Evolutionary conservation across 73 alveolate genomes (phyloP), one percentile per base, ranked within the genome.

Genomic region (Paramecium sexaurelia): DNA sequence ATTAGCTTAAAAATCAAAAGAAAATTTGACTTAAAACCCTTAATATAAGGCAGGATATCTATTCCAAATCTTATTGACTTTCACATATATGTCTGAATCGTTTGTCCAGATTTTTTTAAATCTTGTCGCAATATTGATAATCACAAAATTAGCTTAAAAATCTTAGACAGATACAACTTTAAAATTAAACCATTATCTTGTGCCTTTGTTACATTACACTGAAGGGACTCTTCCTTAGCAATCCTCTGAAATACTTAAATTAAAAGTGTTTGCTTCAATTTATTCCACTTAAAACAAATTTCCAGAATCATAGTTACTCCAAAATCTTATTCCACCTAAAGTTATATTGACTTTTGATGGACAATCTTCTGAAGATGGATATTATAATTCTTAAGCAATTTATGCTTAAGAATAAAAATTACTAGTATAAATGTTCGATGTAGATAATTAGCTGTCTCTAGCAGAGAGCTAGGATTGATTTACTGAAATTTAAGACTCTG

Each of bases 281-380:
- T n/a, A 57, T 20, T 45, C 90, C 15, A 86, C 91, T 32, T 85
- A 15, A 47, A 11, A 15, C 22, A 85, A 45, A 47, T 85, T 85
- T 67, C 93, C 93, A 15, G 93, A 85, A 22, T 85, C 93, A 20
- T 45, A 85, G 26, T 85, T 66, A 33, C 93, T 85, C 88, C 43
- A 85, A 67, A 85, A 85, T 29, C 6, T 61, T 22, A 61, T 61
- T 22, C 41, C 41, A 22, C 26, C 39, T 19, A 61, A 15, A 17
- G 39, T 61, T 22, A 22, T 22, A 9, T 47, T 47, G 2, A 61
- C 26, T 61, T 61, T 61, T 22, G 83, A 26, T 61, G 83, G 83
- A 5, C 83, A 29, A 29, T 61, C 29, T 26, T 61, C 83, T 0
- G 39, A 61, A 0, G 43, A 61, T 61, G 83, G 83, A 61, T 5